These are phyloP conservation scores for Sphagnum tenellum DNA, from an alignment of 225 moss, liverwort and hornwort species.

Conservation along the genomic window DNA sequence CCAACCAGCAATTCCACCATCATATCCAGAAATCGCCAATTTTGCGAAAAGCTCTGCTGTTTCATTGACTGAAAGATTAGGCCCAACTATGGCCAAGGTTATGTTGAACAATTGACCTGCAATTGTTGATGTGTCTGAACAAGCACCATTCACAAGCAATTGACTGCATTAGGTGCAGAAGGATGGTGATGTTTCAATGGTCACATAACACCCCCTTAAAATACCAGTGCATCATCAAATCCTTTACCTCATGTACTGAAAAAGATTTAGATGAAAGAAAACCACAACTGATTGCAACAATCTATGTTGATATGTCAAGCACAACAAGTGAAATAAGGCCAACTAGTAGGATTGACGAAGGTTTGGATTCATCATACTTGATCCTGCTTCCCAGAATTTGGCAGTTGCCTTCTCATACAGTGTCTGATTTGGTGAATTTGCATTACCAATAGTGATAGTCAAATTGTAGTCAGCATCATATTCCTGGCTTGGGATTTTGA, in stretches of 20 bases:
- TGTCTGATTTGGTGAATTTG: conserved; percentile 51
- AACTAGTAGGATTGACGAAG: too few species aligned
- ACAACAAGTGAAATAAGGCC: too few species aligned
- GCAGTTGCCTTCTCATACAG: conserved; percentile 23
- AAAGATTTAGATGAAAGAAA: too few species aligned
- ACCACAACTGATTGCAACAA: too few species aligned
- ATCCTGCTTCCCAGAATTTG: conserved; percentile 67
- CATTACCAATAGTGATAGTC: conserved; percentile 44
- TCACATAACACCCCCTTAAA: too few species aligned
- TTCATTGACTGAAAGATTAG: conserved; percentile 16
- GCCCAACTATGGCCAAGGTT: conserved; percentile 19
- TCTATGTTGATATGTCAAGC: too few species aligned
- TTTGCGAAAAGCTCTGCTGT: conserved; percentile 38
- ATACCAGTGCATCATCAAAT: too few species aligned
- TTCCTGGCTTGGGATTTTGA: conserved; percentile 33
- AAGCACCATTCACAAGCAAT: too few species aligned
- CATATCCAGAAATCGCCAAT: conserved; percentile 37
- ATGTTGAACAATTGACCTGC: conserved; percentile 37
- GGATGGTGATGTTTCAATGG: too few species aligned
- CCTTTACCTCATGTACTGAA: too few species aligned
- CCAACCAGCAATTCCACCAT: conserved; percentile 43
- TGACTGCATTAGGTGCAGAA: too few species aligned
- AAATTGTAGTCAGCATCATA: conserved; percentile 44
- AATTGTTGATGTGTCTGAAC: conserved; percentile 42
- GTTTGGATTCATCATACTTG: conserved; percentile 27